Base-by-base conservation (phyloP, 2,329 filamentous ascomycete species). In the Alternaria arbusti region DNA sequence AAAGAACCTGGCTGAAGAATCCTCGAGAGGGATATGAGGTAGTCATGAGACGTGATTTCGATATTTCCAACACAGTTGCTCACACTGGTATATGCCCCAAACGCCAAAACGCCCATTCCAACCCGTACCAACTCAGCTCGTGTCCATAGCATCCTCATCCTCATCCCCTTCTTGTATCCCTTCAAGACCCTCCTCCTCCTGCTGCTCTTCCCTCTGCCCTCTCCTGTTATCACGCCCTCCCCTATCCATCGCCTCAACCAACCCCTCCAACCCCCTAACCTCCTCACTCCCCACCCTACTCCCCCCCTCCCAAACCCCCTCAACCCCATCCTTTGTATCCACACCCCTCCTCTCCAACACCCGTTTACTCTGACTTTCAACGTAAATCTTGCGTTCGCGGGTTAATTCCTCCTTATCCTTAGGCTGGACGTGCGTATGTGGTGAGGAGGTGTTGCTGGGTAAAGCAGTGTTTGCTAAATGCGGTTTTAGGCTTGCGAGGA, bases 271-370 rank as follows among this genome's bases (percentile, higher is more conserved):
- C 17, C 68, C 76, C 47, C 70, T 67, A 15, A 79, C 69, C 63
- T 79, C 77, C 10, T 78, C 76, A 0, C 32, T 65, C 15, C 71
- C 57, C 0, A 74, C 69, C 45, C 75, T 64, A 13, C 47, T 47
- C 5, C 55, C 62, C 2, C 71, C 74, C 4, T 78, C 74, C 17
- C 73, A 72, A 10, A 61, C 68, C 0, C 75, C 74, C 44, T 78
- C 78, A 12, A 77, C 78, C 9, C 78, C 79, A 54, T 79, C 75
- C 58, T 45, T 71, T 3, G 78, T 77, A 65, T 93, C 90, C 60
- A 94, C 81, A 0, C 91, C 91, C 49, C 89, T 84, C 47, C 88
- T 85, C 81, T 97, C 92, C 44, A 97, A 82, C 76, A 96, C 92
- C 63, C 91, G 86, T 69, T 88, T 85, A 54, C 92, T 92, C 73